phyloP scores from a whole-genome alignment of 805 yeast species.

The Crinitomyces ghanaensis region DNA sequence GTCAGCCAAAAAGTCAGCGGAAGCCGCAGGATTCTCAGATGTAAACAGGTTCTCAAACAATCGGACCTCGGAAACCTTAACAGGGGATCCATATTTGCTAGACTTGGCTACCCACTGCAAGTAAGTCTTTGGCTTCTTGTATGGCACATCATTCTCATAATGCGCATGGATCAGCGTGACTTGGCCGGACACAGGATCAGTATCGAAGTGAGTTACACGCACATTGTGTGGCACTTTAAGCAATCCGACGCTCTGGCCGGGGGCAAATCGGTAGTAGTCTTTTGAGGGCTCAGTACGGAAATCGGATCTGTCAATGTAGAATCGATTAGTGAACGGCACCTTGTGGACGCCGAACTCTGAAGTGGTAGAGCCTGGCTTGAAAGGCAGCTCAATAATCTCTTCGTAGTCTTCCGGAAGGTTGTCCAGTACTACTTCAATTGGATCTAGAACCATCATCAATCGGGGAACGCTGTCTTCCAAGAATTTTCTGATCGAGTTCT shows the following conservation, averaged over 20 bases:
- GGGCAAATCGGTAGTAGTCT: constrained; percentile 89
- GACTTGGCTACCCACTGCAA: constrained; percentile 92
- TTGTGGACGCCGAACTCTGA: constrained; percentile 63
- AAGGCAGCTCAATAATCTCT: constrained; percentile 68
- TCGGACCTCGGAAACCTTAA: constrained; percentile 63
- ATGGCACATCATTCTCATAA: constrained; percentile 55
- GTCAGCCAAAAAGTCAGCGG: constrained; percentile 77
- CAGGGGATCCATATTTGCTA: constrained; percentile 48
- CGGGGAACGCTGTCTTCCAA: constrained; percentile 89
- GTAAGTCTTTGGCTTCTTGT: constrained; percentile 82
- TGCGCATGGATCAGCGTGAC: constrained; percentile 63
- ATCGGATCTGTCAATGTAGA: constrained; percentile 84
- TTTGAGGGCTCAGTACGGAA: constrained; percentile 52
- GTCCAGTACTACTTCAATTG: constrained; percentile 71
- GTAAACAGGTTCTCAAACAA: constrained; percentile 79
- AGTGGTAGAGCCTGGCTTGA: constrained; percentile 79
- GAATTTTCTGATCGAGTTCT: constrained; percentile 74
- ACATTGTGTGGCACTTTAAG: constrained; percentile 82
- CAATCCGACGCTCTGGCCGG: constrained; percentile 89
- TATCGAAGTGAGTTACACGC: constrained; percentile 56
- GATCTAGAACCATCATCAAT: constrained; percentile 84
- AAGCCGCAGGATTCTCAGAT: constrained; percentile 80
- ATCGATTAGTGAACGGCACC: constrained; percentile 63
- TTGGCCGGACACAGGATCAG: constrained; percentile 45
- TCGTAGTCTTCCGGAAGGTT: constrained; percentile 67